Base-by-base conservation (phyloP, 371 early-diverging fungal species). In the Mortierella polycephala region DNA sequence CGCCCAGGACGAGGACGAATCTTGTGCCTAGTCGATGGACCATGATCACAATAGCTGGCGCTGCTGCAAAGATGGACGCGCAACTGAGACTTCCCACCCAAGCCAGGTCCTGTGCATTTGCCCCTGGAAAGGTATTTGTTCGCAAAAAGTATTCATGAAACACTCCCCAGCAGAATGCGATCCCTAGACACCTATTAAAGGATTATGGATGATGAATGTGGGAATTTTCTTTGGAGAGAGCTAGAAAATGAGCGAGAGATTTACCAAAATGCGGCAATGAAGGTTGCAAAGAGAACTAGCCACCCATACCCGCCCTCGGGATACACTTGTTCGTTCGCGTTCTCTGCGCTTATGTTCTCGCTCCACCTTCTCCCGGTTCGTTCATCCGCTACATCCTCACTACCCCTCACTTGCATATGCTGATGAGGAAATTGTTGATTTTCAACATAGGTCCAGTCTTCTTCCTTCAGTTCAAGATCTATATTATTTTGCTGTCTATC, bases 11-110 rank as follows among this genome's bases (percentile, higher is more conserved):
- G 23, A 69, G 50, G 45, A 62, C 51, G 13, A 62, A 45, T 8
- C 37, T 12, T 6, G 47, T 55, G 8, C 63, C 71, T 14, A 64
- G 20, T n/a, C 2, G 49, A 10, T 50, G 44, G 16, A 49, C 56
- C 20, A 61, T 46, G 7, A 69, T 41, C 13, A 56, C 66, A 16
- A 65, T 64, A 9, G 55, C 49, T 13, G 71, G 71, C 10, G 71
- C 60, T 11, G 57, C 71, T 20, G 56, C 45, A 57, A 71, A 71
- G 21, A 65, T 57, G 9, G 23, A 56, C 0, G 71, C 54, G 41
- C 71, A 65, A 8, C 60, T 50, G n/a, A 65, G 54, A 47, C 66
- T 71, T 16, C 71, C 71, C 1, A 60, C 66, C 71, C 71, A 71
- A 1, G 60, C 59, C 6, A 71, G 61, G 0, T 55, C 40, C n/a